These are phyloP conservation scores for Thamnidium elegans DNA, from an alignment of 192 early-diverging fungal genomes.

Conservation along the genomic window DNA sequence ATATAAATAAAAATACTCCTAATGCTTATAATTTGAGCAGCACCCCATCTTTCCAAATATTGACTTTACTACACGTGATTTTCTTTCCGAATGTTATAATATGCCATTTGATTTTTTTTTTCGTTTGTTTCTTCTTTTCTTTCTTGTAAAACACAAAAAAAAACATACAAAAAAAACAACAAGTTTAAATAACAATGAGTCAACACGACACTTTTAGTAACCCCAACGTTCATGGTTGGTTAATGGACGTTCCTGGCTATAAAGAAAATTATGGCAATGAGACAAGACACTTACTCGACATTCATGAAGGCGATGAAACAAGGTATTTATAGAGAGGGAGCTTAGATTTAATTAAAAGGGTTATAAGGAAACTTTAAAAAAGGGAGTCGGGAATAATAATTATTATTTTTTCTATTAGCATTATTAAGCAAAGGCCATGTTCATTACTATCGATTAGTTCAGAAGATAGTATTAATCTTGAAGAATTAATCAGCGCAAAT, in stretches of 20 bases:
- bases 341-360: not conserved
- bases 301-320: not conserved
- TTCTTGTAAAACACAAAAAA: not conserved
- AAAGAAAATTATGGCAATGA: not conserved
- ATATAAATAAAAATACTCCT: too few relatives aligned
- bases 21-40: too few relatives aligned
- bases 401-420: not conserved
- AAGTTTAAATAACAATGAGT: not conserved
- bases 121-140: not conserved
- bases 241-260: conserved; percentile 12
- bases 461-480: conserved; percentile 31
- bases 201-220: not conserved
- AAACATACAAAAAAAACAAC: not conserved
- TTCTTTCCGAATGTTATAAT: too few relatives aligned
- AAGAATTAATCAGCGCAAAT: conserved; percentile 15
- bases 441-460: conserved; percentile 10
- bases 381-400: not conserved
- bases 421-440: not conserved
- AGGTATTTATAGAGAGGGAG: not conserved
- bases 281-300: not conserved
- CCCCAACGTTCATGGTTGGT: conserved; percentile 15
- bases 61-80: too few relatives aligned
- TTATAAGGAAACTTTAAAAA: not conserved
- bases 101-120: not conserved
- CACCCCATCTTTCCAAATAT: too few relatives aligned